Base-by-base conservation (phyloP, 1,139 yeast species). In the Nakaseomyces glabratus region DNA sequence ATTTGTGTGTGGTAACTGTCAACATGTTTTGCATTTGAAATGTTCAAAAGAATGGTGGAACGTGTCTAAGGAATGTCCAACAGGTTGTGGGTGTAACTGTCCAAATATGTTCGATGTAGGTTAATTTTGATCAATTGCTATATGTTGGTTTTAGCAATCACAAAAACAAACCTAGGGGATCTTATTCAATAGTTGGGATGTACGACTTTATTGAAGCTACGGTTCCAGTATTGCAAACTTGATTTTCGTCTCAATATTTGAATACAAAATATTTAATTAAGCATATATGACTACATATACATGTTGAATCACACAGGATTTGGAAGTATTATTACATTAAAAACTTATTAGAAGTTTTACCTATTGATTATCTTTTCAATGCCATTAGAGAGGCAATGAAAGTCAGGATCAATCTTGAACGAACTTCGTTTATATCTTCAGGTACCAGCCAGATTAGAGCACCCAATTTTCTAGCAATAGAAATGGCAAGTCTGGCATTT, bases 391-490 rank as follows among this genome's bases (percentile, higher is more conserved):
- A 82, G 39, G 96, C 98, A 41, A 90, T 85, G 59, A 90, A 90
- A 1, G 98, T 86, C 57, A 88, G 73, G 38, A 90, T 82, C 65
- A 90, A 76, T 60, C 97, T 77, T 34, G 94, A 70, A 64, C 98
- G 81, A 28, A 93, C 96, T 63, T 88, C 97, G 51, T 79, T 84
- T 52, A 90, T 90, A 66, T 90, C 99, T 62, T 90, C 99, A n/a
- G 99, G 99, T 19, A 90, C 95, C 51, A 90, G 71, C 96, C 97
- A 90, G 52, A 90, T 90, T 58, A 93, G 75, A 29, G 96, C 98
- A 40, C 99, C 99, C 48, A 90, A 66, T 62, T 93, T 90, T 71
- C 99, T 82, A 23, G 98, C 98, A 55, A 90, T 90, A 2, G 98
- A 90, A 58, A 90, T 90, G 19, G 98, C 98, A 60, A 90, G 73